phyloP scores from a whole-genome alignment of 352 stramenopile species.

The Detonula confervacea region DNA sequence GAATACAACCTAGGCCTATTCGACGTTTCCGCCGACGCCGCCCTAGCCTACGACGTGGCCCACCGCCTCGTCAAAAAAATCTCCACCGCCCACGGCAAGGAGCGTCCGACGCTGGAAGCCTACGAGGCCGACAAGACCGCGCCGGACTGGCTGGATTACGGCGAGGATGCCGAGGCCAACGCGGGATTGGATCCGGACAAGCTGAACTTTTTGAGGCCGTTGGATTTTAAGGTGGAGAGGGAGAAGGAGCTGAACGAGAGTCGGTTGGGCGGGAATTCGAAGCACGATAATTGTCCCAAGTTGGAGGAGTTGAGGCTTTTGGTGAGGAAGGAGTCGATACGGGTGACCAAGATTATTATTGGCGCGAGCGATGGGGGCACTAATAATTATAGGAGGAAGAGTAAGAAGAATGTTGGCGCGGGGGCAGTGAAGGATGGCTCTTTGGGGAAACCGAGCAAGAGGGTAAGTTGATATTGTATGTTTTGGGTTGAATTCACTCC shows the following conservation, averaged over 20 bases:
- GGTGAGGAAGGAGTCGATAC: constrained; percentile 29
- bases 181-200: background rate
- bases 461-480: background rate
- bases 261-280: background rate
- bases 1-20: constrained; percentile 42
- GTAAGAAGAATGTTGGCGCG: constrained; percentile 6
- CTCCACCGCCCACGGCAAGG: background rate
- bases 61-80: constrained; percentile 27
- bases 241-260: constrained; percentile 13
- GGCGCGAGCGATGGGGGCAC: background rate
- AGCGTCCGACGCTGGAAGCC: background rate
- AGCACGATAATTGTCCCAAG: background rate
- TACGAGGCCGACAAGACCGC: constrained; percentile 1
- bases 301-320: constrained; percentile 9
- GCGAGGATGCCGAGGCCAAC: background rate
- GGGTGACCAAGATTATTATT: constrained; percentile 27
- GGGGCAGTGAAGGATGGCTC: background rate
- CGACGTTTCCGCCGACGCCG: constrained; percentile 35
- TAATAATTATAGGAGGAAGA: constrained; percentile 10
- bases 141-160: constrained; percentile 5
- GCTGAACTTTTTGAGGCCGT: constrained; percentile 19
- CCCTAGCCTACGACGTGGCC: constrained; percentile 27
- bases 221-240: constrained; percentile 7
- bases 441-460: constrained; percentile 6
- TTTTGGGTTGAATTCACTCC: no score